phyloP scores from a whole-genome alignment of 192 early-diverging fungal species.

The Umbelopsis sp. region DNA sequence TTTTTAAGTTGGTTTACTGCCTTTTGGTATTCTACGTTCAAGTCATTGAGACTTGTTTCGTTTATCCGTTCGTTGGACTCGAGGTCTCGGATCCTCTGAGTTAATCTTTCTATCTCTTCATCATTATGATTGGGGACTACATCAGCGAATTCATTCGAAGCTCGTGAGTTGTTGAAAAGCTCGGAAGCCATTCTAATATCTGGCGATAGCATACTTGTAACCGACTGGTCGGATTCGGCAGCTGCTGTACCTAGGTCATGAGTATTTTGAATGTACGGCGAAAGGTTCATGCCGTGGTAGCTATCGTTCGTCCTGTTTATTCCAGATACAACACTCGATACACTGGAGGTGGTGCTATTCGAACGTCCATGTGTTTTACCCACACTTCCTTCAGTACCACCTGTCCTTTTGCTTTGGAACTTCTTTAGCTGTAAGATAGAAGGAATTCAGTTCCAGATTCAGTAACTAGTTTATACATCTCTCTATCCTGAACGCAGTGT shows the following conservation, averaged over 20 bases:
- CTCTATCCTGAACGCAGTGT: neutral
- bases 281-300: neutral
- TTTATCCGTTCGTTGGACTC: neutral
- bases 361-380: neutral
- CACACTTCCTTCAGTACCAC: neutral
- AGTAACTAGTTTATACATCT: neutral
- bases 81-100: neutral
- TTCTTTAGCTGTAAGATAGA: neutral
- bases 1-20: neutral
- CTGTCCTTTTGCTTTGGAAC: neutral
- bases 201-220: neutral
- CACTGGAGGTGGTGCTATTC: neutral
- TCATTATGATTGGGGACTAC: neutral
- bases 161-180: neutral
- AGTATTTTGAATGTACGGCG: neutral
- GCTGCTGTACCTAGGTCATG: neutral
- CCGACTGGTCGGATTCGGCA: neutral
- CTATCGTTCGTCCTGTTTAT: neutral
- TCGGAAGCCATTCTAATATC: neutral
- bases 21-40: slow-evolving; percentile 3
- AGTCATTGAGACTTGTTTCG: neutral
- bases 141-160: neutral
- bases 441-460: neutral
- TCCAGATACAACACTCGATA: neutral
- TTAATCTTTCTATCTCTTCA: neutral